Evolutionary conservation across 352 stramenopile species (phyloP).

Genomic region (Phytophthora sp.): DNA sequence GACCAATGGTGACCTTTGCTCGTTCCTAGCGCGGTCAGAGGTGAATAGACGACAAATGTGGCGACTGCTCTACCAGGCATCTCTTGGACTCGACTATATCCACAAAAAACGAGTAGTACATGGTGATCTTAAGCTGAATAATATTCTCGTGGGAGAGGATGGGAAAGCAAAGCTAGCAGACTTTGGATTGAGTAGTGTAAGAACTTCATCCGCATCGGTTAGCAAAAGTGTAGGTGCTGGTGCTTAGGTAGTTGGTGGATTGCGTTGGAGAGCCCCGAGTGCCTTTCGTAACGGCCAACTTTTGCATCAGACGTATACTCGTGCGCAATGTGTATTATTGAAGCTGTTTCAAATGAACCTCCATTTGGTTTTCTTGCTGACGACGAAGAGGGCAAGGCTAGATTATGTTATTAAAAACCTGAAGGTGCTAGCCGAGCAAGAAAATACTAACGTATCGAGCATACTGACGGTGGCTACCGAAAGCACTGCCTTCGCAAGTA

Average conservation of each 20-base stretch:
- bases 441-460: no score
- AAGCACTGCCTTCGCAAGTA: no score
- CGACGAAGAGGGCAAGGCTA: no score
- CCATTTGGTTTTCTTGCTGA: not conserved
- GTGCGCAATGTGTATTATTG: not conserved
- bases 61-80: conserved; percentile 26
- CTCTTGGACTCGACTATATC: conserved; percentile 42
- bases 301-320: not conserved
- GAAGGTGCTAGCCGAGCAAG: no score
- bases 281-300: not conserved
- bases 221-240: no score
- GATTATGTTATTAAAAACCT: no score
- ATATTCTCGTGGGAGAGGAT: conserved; percentile 1
- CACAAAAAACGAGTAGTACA: conserved; percentile 8
- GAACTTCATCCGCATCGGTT: no score
- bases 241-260: no score
- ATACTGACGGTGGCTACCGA: no score
- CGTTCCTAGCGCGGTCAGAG: not conserved
- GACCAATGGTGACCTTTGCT: conserved; percentile 11
- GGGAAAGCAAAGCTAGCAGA: conserved; percentile 1
- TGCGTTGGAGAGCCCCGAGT: not conserved
- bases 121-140: conserved; percentile 10
- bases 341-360: not conserved
- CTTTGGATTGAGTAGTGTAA: conserved; percentile 10
- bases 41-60: conserved; percentile 12